These are phyloP conservation scores for Cercophora sp. DNA, from an alignment of 495 filamentous ascomycete genomes.

Conservation along the genomic window DNA sequence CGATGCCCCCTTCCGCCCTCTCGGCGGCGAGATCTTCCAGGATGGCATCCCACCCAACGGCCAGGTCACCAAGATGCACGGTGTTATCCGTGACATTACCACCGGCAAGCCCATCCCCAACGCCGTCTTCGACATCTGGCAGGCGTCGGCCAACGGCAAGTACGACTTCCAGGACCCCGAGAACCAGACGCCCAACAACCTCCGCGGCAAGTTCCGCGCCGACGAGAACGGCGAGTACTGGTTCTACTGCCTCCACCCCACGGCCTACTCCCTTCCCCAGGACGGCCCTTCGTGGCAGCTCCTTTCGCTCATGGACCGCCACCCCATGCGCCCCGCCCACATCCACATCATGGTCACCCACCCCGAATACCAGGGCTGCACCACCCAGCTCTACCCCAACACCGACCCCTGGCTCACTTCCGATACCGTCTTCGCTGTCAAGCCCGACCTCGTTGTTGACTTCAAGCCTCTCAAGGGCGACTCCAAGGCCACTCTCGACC, in stretches of 20 bases:
- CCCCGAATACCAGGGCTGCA: slow-evolving; percentile 58
- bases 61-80: slow-evolving; percentile 70
- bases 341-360: slow-evolving; percentile 74
- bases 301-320: slow-evolving; percentile 67
- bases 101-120: slow-evolving; percentile 65
- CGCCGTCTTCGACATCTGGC: slow-evolving; percentile 83
- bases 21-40: slow-evolving; percentile 68
- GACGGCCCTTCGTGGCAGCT: slow-evolving; percentile 70
- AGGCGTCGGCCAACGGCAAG: slow-evolving; percentile 76
- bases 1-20: slow-evolving; percentile 70
- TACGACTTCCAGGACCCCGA: slow-evolving; percentile 88
- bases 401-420: slow-evolving; percentile 63
- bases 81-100: slow-evolving; percentile 64
- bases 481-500: slow-evolving; percentile 61
- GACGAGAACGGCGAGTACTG: slow-evolving; percentile 72
- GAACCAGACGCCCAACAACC: slow-evolving; percentile 73
- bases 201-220: slow-evolving; percentile 76
- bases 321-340: slow-evolving; percentile 80
- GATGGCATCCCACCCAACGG: slow-evolving; percentile 57
- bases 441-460: slow-evolving; percentile 70
- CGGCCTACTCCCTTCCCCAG: slow-evolving; percentile 72
- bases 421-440: slow-evolving; percentile 78
- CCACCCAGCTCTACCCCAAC: slow-evolving; percentile 74
- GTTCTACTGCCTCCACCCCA: slow-evolving; percentile 81
- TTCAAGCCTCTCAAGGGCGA: slow-evolving; percentile 63